Percentiles rank a stretch among this genome's conserved stretches.
Conservation (phyloP, 768 basidiomycete genomes). For the Sporobolomyces roseus region DNA sequence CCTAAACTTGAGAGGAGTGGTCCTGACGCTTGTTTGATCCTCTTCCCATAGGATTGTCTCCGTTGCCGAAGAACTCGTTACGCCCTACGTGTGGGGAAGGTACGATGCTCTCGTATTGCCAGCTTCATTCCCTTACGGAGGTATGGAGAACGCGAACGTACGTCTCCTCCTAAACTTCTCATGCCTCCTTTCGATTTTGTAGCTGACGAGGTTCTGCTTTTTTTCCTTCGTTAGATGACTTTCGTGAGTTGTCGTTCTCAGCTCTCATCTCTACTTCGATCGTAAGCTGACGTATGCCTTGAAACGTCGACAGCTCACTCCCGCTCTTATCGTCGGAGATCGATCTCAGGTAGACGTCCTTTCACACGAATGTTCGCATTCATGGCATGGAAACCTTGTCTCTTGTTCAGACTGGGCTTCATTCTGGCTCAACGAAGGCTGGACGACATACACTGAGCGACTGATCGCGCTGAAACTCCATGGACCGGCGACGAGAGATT, state of each 20-base stretch:
- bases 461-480: conserved; percentile 67
- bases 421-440: conserved; percentile 72
- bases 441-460: conserved; percentile 90
- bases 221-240: background rate
- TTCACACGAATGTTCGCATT: conserved; percentile 76
- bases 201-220: background rate
- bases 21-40: background rate
- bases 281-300: background rate
- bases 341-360: conserved; percentile 80
- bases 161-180: background rate
- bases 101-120: conserved; percentile 87
- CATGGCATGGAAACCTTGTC: conserved; percentile 43
- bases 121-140: conserved; percentile 87
- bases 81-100: conserved; percentile 74
- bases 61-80: conserved; percentile 69
- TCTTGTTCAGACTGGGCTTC: conserved; percentile 49
- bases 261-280: no score
- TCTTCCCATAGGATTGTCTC: conserved; percentile 62
- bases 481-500: conserved; percentile 70
- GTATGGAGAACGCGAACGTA: conserved; percentile 43
- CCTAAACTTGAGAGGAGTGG: no score
- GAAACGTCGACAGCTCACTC: conserved; percentile 32
- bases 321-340: conserved; percentile 81
- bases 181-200: background rate
- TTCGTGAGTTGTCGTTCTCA: background rate